Evolutionary conservation across 1,284 basidiomycete species (phyloP), one percentile per base, ranked within the genome.

Genomic region (Boletus nobilissimus): DNA sequence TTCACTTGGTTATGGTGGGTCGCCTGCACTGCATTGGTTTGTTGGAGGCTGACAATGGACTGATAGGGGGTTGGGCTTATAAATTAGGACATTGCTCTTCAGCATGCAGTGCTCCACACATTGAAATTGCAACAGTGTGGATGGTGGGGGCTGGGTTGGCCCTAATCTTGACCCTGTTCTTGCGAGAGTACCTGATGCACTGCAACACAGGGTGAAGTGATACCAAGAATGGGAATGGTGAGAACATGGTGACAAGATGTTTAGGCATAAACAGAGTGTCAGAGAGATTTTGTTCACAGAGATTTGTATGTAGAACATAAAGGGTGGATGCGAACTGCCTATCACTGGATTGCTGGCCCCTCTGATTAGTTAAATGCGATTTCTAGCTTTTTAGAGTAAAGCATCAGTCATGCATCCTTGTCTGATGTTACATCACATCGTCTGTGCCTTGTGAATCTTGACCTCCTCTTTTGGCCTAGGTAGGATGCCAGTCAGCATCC

Each of bases 401-500:
- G 46, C 46, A 46, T 46, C 57, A 32, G 22, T 11, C 57, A 19
- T 34, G 32, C 32, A 16, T 60, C 57, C 57, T 9, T 8, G 32
- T 29, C 16, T 60, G 19, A 60, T 60, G 22, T 60, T 18, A 34
- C 32, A 34, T 82, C 39, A 84, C 22, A 83, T 46, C 34, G 89
- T 85, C 54, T 91, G 89, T 38, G 92, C 94, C 86, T 95, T 96
- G 84, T 94, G 88, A 64, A 97, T 94, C 85, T 95, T 96, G 76
- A 97, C 91, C 39, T 95, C 93, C 86, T 97, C 95, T 81, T 85
- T 88, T 51, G 95, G 95, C 70, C 95, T 97, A 79, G 43, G 57
- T 60, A 14, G 5, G 18, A 36, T 18, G 16, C 24, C 36, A 63
- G 32, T 63, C 48, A 40, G 19, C 39, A 46, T 9, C 38, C 54